Conservation (phyloP, 2,329 filamentous ascomycete species). For the Phoma sp. region DNA sequence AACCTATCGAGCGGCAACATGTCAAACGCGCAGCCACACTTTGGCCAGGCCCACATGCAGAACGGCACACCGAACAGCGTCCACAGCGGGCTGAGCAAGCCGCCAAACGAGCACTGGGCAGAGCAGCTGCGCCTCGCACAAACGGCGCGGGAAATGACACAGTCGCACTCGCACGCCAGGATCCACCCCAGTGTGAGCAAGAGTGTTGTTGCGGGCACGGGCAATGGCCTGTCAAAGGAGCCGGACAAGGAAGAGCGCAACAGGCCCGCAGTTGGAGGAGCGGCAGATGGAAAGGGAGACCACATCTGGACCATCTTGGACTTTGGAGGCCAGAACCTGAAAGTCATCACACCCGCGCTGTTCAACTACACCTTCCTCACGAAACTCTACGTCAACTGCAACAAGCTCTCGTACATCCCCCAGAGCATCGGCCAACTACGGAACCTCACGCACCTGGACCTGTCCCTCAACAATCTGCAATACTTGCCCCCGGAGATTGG, state of each 20-base stretch:
- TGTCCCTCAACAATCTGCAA: conserved; percentile 85
- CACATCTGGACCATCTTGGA: conserved; percentile 95
- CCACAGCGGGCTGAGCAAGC: conserved; percentile 65
- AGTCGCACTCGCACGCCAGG: conserved; percentile 77
- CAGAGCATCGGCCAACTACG: conserved; percentile 82
- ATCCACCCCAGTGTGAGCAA: conserved; percentile 75
- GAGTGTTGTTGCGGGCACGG: conserved; percentile 64
- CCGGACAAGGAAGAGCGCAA: conserved; percentile 66
- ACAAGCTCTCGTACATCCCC: conserved; percentile 84
- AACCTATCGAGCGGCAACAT: conserved; percentile 69
- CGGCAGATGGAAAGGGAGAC: conserved; percentile 50
- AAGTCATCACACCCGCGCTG: conserved; percentile 78
- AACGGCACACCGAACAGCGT: conserved; percentile 65
- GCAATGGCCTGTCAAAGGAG: conserved; percentile 59
- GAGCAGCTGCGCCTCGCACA: conserved; percentile 84
- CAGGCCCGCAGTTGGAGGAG: conserved; percentile 67
- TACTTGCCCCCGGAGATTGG: conserved; percentile 89
- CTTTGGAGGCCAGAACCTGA: conserved; percentile 92
- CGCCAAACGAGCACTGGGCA: conserved; percentile 79
- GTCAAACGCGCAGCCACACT: conserved; percentile 70
- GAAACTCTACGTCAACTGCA: conserved; percentile 92
- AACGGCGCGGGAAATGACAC: conserved; percentile 72
- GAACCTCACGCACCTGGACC: conserved; percentile 81
- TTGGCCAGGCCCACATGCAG: conserved; percentile 64
- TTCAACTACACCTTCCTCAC: conserved; percentile 89